These are phyloP conservation scores for Brassica hybrid DNA, from an alignment of 441 rosid species.

Conservation along the genomic window DNA sequence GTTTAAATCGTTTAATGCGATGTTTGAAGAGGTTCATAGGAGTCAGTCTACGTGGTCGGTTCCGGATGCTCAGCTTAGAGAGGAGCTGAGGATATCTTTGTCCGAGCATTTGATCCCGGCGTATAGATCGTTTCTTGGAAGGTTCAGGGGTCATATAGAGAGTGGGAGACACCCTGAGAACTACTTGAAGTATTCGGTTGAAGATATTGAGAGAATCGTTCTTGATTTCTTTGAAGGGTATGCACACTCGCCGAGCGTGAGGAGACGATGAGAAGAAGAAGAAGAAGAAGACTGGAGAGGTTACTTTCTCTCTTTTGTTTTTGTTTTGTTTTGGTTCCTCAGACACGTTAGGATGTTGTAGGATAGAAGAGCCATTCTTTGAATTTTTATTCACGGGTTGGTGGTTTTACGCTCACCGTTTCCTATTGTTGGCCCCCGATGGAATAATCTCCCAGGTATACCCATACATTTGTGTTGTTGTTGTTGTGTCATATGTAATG, in stretches of 20 bases:
- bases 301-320: constrained; percentile 24
- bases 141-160: constrained; percentile 90
- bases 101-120: constrained; percentile 74
- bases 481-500: constrained; percentile 15
- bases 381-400: constrained; percentile 40
- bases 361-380: constrained; percentile 65
- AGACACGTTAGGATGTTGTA: constrained; percentile 27
- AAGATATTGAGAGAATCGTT: constrained; percentile 81
- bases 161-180: constrained; percentile 94
- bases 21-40: constrained; percentile 75
- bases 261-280: constrained; percentile 57
- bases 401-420: neutral
- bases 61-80: constrained; percentile 70
- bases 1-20: constrained; percentile 68
- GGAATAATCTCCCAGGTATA: constrained; percentile 26
- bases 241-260: constrained; percentile 70
- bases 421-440: constrained; percentile 5
- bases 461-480: constrained; percentile 10
- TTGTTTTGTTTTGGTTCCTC: neutral
- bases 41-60: constrained; percentile 63
- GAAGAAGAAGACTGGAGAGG: neutral
- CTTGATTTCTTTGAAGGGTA: constrained; percentile 94
- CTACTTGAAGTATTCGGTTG: constrained; percentile 83
- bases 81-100: constrained; percentile 70
- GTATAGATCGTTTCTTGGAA: constrained; percentile 77